A percentile compares a stretch with the other conserved stretches of the same genome.
Evolutionary conservation across 1,139 yeast genomes (phyloP).

Genomic region (Yamadazyma buinensis): DNA sequence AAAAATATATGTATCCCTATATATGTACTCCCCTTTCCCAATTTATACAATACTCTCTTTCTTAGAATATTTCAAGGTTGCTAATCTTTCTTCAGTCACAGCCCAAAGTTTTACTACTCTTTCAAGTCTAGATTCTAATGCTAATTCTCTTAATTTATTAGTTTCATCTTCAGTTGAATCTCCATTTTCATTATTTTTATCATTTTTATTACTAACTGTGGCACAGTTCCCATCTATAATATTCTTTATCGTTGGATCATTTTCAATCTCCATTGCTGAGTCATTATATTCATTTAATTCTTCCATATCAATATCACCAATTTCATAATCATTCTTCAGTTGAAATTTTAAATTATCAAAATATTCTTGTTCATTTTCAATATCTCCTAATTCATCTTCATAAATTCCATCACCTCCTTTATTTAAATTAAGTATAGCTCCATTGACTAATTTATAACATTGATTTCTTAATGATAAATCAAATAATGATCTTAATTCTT

Average conservation of each 20-base stretch:
- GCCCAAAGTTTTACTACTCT: conserved; percentile 58
- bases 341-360: conserved; percentile 11
- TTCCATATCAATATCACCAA: conserved; percentile 2
- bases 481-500: conserved; percentile 46
- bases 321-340: conserved; percentile 2
- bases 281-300: conserved; percentile 8
- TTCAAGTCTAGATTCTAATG: conserved; percentile 48
- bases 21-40: too few relatives aligned
- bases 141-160: conserved; percentile 21
- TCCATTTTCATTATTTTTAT: conserved; percentile 16
- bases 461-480: conserved; percentile 53
- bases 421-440: conserved; percentile 35
- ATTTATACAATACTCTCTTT: not conserved
- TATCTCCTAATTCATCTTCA: conserved; percentile 5
- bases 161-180: conserved; percentile 25
- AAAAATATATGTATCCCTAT: too few relatives aligned
- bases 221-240: not conserved
- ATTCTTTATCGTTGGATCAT: conserved; percentile 9
- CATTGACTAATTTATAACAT: conserved; percentile 58
- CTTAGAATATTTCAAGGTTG: conserved; percentile 23
- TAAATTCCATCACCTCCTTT: conserved; percentile 4
- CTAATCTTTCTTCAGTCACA: conserved; percentile 53
- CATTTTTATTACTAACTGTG: not conserved
- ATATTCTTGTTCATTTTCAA: conserved; percentile 14
- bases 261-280: conserved; percentile 1